Percentiles rank a stretch among this genome's conserved stretches.
Evolutionary conservation across 768 basidiomycete genomes (phyloP).

Genomic region (Astraeus odoratus): DNA sequence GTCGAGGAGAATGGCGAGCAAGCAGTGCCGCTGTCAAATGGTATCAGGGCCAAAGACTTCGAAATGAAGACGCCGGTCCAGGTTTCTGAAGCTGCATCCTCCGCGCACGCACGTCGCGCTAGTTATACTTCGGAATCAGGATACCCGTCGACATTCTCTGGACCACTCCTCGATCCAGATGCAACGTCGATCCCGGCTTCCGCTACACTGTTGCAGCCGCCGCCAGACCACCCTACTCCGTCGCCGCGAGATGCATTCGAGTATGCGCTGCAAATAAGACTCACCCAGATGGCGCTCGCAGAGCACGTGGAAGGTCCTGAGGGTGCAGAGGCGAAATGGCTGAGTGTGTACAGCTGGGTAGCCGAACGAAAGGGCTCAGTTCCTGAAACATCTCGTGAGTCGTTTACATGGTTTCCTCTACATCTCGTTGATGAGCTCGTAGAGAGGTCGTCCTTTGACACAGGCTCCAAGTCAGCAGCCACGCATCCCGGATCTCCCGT

Average conservation of each 20-base stretch:
- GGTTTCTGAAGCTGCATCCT: background rate
- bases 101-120: background rate
- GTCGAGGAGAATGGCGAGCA: conserved; percentile 14
- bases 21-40: conserved; percentile 1
- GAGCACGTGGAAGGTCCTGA: conserved; percentile 86
- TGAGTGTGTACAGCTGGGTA: conserved; percentile 84
- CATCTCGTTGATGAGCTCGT: background rate
- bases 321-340: conserved; percentile 70
- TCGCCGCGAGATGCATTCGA: conserved; percentile 62
- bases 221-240: conserved; percentile 42
- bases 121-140: background rate
- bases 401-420: background rate
- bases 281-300: conserved; percentile 74
- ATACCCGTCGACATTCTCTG: background rate
- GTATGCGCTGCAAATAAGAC: conserved; percentile 74
- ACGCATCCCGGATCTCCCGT: conserved; percentile 15
- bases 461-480: conserved; percentile 19
- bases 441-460: conserved; percentile 28
- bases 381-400: conserved; percentile 23
- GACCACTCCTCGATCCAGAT: conserved; percentile 22
- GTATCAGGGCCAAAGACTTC: conserved; percentile 3
- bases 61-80: conserved; percentile 5
- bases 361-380: conserved; percentile 46
- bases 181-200: conserved; percentile 34
- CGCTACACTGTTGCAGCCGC: conserved; percentile 34